phyloP scores from a whole-genome alignment of 768 basidiomycete species.

The Boletellus ananas region DNA sequence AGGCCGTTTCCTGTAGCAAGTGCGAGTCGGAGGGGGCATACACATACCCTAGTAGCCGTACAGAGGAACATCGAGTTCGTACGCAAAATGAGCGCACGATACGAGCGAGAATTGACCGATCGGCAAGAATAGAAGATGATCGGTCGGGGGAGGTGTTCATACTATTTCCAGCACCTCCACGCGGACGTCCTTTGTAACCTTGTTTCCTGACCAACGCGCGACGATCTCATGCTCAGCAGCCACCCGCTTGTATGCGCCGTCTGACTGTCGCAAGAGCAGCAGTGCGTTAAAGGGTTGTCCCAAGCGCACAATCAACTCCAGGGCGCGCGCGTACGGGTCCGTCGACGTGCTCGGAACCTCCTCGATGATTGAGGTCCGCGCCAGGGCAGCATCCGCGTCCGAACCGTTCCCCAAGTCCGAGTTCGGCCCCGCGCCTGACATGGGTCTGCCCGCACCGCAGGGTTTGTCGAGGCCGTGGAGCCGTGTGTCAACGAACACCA shows the following conservation, averaged over 20 bases:
- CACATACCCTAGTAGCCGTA: too few species aligned
- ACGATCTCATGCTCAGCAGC: constrained; percentile 5
- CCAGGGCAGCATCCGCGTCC: not conserved
- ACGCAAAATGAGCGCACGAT: too few species aligned
- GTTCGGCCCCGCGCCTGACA: not conserved
- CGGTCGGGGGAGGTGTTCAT: not conserved
- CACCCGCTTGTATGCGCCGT: constrained; percentile 4
- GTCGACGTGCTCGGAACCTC: not conserved
- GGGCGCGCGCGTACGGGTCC: not conserved
- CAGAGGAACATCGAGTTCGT: too few species aligned
- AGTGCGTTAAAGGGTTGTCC: constrained; percentile 4
- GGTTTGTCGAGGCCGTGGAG: not conserved
- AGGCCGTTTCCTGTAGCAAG: too few species aligned
- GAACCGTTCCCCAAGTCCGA: not conserved
- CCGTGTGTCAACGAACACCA: not conserved
- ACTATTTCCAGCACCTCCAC: constrained; percentile 3
- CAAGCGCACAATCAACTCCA: constrained; percentile 5
- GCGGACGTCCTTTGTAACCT: not conserved
- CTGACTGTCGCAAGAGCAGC: not conserved
- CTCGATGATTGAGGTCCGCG: not conserved
- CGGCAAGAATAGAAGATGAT: too few species aligned
- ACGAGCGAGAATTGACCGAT: too few species aligned
- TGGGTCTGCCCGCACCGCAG: not conserved
- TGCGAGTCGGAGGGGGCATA: too few species aligned
- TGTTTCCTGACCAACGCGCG: not conserved